Base-by-base conservation (phyloP, 2,329 filamentous ascomycete genomes). In the Aureobasidium uvarum region DNA sequence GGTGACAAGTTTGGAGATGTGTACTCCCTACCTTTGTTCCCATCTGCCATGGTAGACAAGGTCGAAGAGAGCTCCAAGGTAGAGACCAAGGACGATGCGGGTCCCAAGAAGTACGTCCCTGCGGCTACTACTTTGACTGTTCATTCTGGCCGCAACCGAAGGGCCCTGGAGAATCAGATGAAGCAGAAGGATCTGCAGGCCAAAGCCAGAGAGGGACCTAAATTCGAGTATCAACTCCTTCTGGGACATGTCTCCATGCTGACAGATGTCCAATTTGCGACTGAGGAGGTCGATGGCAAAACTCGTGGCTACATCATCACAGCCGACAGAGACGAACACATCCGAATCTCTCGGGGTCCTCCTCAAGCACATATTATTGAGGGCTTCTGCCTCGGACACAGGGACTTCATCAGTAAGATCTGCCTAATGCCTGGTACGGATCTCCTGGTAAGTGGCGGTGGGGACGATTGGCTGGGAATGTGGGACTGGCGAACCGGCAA, bases 1-100 rank as follows among this genome's bases (percentile, higher is more conserved):
- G 94, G 87, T 62, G 95, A 99, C 81, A 99, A 99, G 77, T 98
- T 98, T 73, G 95, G 95, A 69, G 95, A 99, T 75, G 94, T 97
- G 67, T 98, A 96, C 78, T 85, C 90, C 13, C 78, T 99, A 8
- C 94, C 95, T 16, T 81, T 98, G 3, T 75, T 92, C 51, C 70
- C 70, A 3, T 63, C 55, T 51, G 70, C 72, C 14, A 73, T 75
- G 41, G 75, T 77, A 50, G 72, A 73, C 33, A 10, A 39, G 10
- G 41, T n/a, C 23, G 52, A 39, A 48, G 70, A 70, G 43, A 68
- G 70, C 20, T 71, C 68, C 33, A 69, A 67, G 6, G 66, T 66
- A 48, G 69, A 70, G 20, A 67, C 73, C 3, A 55, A 67, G 55
- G 68, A 66, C 16, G 66, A 68, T 38, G 59, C 46, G 13, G 59